Percentiles rank a stretch among this genome's conserved stretches.
These are phyloP conservation scores for Cicer cuneatum DNA, from an alignment of 306 rosid species.

Conservation along the genomic window DNA sequence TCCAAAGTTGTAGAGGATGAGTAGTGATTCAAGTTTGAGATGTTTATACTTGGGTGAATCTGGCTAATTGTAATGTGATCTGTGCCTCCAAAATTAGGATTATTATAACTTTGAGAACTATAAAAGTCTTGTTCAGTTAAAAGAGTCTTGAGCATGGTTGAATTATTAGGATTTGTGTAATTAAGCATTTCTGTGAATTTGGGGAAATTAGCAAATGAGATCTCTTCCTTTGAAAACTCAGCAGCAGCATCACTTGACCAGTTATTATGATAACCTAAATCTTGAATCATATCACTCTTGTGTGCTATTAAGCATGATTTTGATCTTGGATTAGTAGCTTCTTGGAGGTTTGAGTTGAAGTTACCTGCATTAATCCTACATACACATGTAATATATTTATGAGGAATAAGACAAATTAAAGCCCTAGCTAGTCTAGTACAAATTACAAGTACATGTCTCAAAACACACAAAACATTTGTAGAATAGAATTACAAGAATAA, in stretches of 20 bases:
- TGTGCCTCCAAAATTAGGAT: constrained; percentile 8
- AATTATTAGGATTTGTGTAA: constrained; percentile 24
- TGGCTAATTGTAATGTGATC: constrained; percentile 50
- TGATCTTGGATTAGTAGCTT: constrained; percentile 44
- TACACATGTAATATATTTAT: not conserved
- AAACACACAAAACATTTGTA: not conserved
- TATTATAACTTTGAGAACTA: constrained; percentile 3
- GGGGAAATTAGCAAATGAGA: constrained; percentile 51
- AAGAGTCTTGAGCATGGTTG: constrained; percentile 54
- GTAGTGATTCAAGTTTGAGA: constrained; percentile 59
- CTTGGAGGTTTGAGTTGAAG: constrained; percentile 35
- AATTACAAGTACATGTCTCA: not conserved
- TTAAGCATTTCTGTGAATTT: constrained; percentile 66
- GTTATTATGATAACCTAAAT: constrained; percentile 53
- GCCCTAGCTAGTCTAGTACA: constrained; percentile 23
- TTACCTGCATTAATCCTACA: constrained; percentile 48
- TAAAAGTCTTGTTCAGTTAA: not conserved
- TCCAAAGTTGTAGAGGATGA: constrained; percentile 46
- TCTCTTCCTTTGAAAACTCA: constrained; percentile 50
- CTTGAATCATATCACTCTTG: constrained; percentile 49
- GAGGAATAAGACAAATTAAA: constrained; percentile 2
- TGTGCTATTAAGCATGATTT: constrained; percentile 34
- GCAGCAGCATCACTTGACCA: constrained; percentile 43
- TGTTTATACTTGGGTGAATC: constrained; percentile 74
- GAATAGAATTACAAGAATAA: not conserved